Evolutionary conservation across 805 yeast species (phyloP), one percentile per base, ranked within the genome.

Genomic region (Ogataea parapolymorpha): DNA sequence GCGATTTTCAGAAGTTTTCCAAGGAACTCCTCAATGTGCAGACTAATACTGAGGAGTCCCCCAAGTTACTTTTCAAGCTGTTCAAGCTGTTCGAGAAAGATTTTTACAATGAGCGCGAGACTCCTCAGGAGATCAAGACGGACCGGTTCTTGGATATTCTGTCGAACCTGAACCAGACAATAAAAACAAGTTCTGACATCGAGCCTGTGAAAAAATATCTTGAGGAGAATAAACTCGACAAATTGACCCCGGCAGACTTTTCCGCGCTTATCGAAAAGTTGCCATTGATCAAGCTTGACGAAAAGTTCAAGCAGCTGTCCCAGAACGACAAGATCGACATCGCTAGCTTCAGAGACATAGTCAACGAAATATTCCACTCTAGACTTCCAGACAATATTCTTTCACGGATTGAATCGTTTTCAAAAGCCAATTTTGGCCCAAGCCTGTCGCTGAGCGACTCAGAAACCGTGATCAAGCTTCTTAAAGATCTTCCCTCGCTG

Each of bases 1-100:
- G 68, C 18, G 96, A 91, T 58, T 91, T 95, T 84, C 65, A 77
- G 37, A 72, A 74, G 31, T 85, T 91, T 58, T 80, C 85, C 53
- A 70, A 74, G 45, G 71, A 71, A 25, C 62, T 76, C 6, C 24
- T 62, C 5, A 50, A 74, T 32, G 63, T 79, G 39, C 72, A 71
- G 47, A 70, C 75, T 41, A 61, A 68, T 41, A 66, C 72, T 39
- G 73, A 71, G 35, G 77, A 75, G 54, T 41, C 57, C 9, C 68
- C 68, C 52, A 69, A 73, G 42, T 59, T 80, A 16, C 58, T 80
- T 15, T 80, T 76, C 62, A 74, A 74, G 50, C 69, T 79, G 42
- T 71, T 79, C 54, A 65, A 72, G 42, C 67, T 72, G 37, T 72
- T 75, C 48, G 79, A 74, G 47, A 42, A 51, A 5, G 56, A 55